phyloP scores from a whole-genome alignment of 495 filamentous ascomycete species.

The Immersiella caudata region DNA sequence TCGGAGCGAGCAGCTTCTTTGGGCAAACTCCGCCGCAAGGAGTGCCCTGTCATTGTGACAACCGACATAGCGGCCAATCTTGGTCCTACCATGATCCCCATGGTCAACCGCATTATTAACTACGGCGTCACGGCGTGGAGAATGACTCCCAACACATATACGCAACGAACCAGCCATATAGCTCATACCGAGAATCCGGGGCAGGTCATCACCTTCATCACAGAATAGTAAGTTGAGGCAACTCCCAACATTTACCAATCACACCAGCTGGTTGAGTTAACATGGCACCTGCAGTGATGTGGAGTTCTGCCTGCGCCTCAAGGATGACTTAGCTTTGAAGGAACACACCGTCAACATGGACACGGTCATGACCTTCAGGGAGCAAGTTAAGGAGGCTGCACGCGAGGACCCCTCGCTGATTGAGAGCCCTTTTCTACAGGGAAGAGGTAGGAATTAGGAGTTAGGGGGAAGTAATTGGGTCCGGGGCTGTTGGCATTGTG shows the following conservation, averaged over 20 bases:
- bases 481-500: too few relatives aligned
- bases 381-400: conserved; percentile 9
- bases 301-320: neutral
- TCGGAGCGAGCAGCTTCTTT: conserved; percentile 8
- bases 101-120: conserved; percentile 10
- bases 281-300: conserved; percentile 1
- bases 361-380: conserved; percentile 3
- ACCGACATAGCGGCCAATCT: conserved; percentile 1
- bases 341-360: neutral
- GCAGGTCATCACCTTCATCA: neutral
- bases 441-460: conserved; percentile 8
- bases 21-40: conserved; percentile 12
- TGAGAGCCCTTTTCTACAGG: too few relatives aligned
- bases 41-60: conserved; percentile 9
- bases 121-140: neutral
- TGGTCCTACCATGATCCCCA: conserved; percentile 6
- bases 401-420: conserved; percentile 3
- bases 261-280: neutral
- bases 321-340: neutral
- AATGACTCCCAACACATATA: neutral
- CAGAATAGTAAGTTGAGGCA: conserved; percentile 9
- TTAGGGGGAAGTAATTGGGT: conserved; percentile 6
- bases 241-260: conserved; percentile 5
- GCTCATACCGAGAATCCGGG: neutral
- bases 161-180: neutral